Evolutionary conservation across 257 asterid genomes (phyloP).

Genomic region (Gardenia jasminoides): DNA sequence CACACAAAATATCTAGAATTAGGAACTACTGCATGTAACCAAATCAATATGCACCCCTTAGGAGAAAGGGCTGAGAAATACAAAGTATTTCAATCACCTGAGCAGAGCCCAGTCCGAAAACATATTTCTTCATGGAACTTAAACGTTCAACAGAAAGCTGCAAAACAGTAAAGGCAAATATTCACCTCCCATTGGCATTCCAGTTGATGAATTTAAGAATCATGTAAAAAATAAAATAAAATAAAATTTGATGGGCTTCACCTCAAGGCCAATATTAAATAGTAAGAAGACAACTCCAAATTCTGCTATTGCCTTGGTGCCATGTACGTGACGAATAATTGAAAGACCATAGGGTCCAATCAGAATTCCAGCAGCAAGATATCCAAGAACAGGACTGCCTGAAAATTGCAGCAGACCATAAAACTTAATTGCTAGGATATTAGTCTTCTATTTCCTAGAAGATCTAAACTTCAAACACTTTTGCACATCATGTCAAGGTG

Average conservation of each 20-base stretch:
- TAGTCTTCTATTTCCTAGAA: not conserved
- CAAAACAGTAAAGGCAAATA: conserved; percentile 22
- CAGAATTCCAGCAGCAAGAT: conserved; percentile 96
- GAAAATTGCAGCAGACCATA: conserved; percentile 31
- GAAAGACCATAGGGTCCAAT: conserved; percentile 99
- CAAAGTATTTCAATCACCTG: conserved; percentile 61
- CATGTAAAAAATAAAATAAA: conserved; percentile 2
- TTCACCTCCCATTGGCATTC: conserved; percentile 11
- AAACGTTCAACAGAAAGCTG: conserved; percentile 99
- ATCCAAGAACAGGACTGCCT: conserved; percentile 99
- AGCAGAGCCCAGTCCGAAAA: conserved; percentile 95
- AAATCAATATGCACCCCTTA: conserved; percentile 4
- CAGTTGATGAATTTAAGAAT: not conserved
- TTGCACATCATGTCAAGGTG: not conserved
- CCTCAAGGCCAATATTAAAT: conserved; percentile 99
- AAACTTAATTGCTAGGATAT: conserved; percentile 18
- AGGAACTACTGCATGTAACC: not conserved
- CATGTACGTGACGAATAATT: conserved; percentile 96
- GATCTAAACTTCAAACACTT: not conserved
- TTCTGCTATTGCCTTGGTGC: conserved; percentile 97
- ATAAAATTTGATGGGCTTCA: conserved; percentile 24
- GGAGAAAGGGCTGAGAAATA: conserved; percentile 14
- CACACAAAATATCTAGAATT: conserved; percentile 18
- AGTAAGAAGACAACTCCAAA: conserved; percentile 98
- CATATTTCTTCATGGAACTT: conserved; percentile 99